phyloP scores from a whole-genome alignment of 306 rosid species.

The Castanospermum australe region DNA sequence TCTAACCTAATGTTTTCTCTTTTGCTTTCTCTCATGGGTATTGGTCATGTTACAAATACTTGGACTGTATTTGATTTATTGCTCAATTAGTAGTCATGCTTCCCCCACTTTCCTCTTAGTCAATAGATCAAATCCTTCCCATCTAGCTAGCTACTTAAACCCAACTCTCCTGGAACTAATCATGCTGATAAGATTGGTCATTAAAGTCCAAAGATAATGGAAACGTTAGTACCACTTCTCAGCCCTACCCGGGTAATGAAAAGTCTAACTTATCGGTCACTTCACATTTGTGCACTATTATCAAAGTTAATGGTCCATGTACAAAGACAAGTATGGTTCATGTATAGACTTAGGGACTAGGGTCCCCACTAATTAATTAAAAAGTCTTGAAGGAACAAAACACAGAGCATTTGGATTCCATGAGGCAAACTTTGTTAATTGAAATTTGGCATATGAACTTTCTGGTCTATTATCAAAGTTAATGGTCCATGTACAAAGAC shows the following conservation, averaged over 20 bases:
- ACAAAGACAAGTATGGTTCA: constrained; percentile 34
- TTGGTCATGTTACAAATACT: constrained; percentile 10
- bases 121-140: constrained; percentile 18
- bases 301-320: constrained; percentile 41
- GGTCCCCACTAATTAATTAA: constrained; percentile 44
- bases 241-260: constrained; percentile 34
- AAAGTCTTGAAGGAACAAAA: constrained; percentile 5
- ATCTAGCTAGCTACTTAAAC: constrained; percentile 19
- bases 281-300: constrained; percentile 33
- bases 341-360: constrained; percentile 23
- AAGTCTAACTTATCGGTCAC: constrained; percentile 43
- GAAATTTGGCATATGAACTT: constrained; percentile 27
- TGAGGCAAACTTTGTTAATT: neutral
- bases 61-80: constrained; percentile 10
- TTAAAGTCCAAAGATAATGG: constrained; percentile 26
- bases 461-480: constrained; percentile 29
- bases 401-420: neutral
- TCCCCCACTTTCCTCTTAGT: constrained; percentile 2
- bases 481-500: constrained; percentile 43
- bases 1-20: neutral
- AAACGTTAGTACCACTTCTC: constrained; percentile 21
- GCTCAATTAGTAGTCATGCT: neutral
- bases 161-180: constrained; percentile 23
- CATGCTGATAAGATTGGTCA: constrained; percentile 29
- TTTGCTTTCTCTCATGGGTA: constrained; percentile 5